Evolutionary conservation across 495 filamentous ascomycete genomes (phyloP), one percentile per base, ranked within the genome.

Genomic region (Antarctomyces pellizariae): DNA sequence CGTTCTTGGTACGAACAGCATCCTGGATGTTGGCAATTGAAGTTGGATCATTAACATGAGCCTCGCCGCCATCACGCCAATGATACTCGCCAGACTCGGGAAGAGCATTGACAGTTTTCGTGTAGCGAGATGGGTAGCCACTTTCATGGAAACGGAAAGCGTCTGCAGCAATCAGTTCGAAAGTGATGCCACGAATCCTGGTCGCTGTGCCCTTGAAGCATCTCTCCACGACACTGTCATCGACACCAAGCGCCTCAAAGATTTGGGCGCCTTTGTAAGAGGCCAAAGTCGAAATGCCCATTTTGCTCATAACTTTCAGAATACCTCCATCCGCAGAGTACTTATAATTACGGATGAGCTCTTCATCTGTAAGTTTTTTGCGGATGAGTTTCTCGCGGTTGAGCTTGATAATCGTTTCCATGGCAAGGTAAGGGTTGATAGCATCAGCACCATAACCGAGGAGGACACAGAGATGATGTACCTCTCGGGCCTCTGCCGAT

Each of bases 271-370:
- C 86, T 58, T 99, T 99, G 61, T 99, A 99, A 39, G 77, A 89
- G 47, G 86, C 79, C 23, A 99, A 57, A 24, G 86, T 99, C 7
- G 86, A 99, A 39, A 99, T 99, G 53, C 86, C 86, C 86, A 99
- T 99, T 61, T 99, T 99, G 53, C 79, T 91, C 86, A 99, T 99
- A 45, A 99, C 86, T 57, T 99, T 99, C 31, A 99, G 61, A 34
- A 99, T 92, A 50, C 86, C 86, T 39, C 86, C 86, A 41, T 95
- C 89, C 42, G 79, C 89, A 24, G 86, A 99, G 42, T 86, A 76
- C 57, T 89, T 90, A 61, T 95, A 99, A 53, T 99, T 99, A 33
- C 75, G 69, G 34, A 99, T 77, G 27, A 95, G 69, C 34, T 68
- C 61, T 24, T 90, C 78, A 33, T 89, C 71, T 13, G 65, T 58